These are phyloP conservation scores for Vigna unguiculata DNA, from an alignment of 306 rosid species.

Conservation along the genomic window DNA sequence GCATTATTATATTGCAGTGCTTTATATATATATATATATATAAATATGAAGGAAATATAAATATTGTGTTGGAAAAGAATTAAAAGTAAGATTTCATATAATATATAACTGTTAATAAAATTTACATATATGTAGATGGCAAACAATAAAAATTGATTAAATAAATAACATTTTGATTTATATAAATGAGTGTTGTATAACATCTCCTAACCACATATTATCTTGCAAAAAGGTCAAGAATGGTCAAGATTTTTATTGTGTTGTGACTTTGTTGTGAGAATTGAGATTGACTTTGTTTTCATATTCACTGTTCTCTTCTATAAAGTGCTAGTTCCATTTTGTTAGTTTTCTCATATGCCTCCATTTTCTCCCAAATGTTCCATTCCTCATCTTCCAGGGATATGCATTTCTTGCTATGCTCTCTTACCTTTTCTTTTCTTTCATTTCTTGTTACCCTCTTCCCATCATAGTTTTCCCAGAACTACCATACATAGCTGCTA, in stretches of 20 bases:
- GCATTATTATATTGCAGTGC: no score
- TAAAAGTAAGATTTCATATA: no score
- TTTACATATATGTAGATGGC: no score
- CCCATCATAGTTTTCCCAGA: not conserved
- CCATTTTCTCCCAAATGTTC: not conserved
- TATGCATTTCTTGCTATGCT: slow-evolving; percentile 21
- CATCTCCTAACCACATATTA: no score
- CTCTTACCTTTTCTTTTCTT: not conserved
- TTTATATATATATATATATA: no score
- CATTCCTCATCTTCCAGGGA: not conserved
- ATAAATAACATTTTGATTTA: no score
- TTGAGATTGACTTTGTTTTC: not conserved
- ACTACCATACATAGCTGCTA: not conserved
- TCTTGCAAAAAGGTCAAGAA: not conserved
- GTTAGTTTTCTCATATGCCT: slow-evolving; percentile 4
- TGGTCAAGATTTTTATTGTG: not conserved
- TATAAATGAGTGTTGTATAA: no score
- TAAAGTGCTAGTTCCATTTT: not conserved
- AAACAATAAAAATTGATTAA: no score
- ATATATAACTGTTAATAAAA: no score
- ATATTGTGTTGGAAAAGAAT: no score
- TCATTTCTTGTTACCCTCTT: not conserved
- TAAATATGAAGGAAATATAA: no score
- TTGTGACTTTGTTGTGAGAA: not conserved
- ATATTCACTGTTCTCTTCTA: not conserved